Evolutionary conservation across 2,329 filamentous ascomycete species (phyloP).

Genomic region (Fusarium bulbicola): DNA sequence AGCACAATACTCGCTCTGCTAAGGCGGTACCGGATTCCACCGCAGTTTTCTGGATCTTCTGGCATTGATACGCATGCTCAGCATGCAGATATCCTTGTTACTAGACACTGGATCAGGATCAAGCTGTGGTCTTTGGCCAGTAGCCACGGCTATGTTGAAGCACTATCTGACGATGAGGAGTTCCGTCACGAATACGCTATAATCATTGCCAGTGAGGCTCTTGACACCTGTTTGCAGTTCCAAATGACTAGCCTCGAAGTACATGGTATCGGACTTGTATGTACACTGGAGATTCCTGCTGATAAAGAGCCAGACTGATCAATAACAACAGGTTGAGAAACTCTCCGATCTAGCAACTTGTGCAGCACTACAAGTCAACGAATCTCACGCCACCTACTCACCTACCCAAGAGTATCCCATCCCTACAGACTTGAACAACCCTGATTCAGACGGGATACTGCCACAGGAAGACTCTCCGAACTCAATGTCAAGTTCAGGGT

Average conservation of each 20-base stretch:
- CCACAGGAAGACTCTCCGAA: background rate
- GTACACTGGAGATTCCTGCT: fast-evolving
- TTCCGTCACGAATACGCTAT: background rate
- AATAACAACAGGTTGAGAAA: background rate
- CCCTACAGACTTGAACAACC: fast-evolving
- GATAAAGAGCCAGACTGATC: fast-evolving
- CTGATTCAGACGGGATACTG: fast-evolving
- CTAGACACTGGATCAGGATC: background rate
- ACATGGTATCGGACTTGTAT: background rate
- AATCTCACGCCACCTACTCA: background rate
- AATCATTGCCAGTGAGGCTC: background rate
- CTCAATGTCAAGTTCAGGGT: fast-evolving
- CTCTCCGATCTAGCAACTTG: background rate
- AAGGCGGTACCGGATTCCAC: background rate
- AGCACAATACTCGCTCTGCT: background rate
- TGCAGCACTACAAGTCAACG: background rate
- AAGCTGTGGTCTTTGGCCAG: background rate
- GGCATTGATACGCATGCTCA: background rate
- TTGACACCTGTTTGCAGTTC: background rate
- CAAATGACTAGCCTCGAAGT: background rate
- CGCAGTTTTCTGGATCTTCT: background rate
- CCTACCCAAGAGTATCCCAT: background rate
- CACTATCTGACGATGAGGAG: background rate
- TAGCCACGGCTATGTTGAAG: background rate
- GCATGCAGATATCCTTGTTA: background rate